Evolutionary conservation across 176 grass and related monocot species (phyloP).

Genomic region (barley (Hordeum vulgare)): DNA sequence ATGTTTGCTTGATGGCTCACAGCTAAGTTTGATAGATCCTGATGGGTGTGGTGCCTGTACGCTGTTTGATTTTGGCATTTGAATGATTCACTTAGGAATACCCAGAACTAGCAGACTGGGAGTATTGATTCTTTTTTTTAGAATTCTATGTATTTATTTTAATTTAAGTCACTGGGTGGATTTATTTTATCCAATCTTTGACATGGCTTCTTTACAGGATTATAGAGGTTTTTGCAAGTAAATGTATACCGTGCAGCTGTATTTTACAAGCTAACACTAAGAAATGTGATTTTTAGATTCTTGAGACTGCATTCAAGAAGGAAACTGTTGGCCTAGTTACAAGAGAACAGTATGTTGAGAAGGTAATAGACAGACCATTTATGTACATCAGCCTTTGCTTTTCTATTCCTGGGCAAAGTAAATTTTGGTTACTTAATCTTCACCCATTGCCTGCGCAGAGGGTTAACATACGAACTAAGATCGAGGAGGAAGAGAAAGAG

Average conservation of each 20-base stretch:
- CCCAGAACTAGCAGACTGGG: not conserved
- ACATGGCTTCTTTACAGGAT: not conserved
- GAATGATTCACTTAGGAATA: not conserved
- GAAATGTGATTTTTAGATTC: constrained; percentile 49
- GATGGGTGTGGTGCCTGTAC: not conserved
- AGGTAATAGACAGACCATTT: constrained; percentile 43
- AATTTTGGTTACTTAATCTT: not conserved
- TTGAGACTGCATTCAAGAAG: constrained; percentile 99
- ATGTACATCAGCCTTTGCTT: not conserved
- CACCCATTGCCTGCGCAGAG: constrained; percentile 33
- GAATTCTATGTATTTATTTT: not conserved
- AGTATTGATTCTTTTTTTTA: not conserved
- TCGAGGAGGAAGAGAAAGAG: constrained; percentile 98
- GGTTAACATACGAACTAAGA: constrained; percentile 88
- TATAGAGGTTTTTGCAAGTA: not conserved
- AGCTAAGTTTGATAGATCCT: not conserved
- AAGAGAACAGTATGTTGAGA: constrained; percentile 98
- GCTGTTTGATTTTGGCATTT: not conserved
- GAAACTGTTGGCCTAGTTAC: constrained; percentile 98
- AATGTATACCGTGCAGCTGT: not conserved
- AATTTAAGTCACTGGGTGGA: not conserved
- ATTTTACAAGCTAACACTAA: not conserved
- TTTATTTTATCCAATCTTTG: not conserved
- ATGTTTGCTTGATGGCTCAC: not conserved
- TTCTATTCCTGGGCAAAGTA: not conserved